These are phyloP conservation scores for Pouteria campechiana DNA, from an alignment of 179 eudicot genomes.

Conservation along the genomic window DNA sequence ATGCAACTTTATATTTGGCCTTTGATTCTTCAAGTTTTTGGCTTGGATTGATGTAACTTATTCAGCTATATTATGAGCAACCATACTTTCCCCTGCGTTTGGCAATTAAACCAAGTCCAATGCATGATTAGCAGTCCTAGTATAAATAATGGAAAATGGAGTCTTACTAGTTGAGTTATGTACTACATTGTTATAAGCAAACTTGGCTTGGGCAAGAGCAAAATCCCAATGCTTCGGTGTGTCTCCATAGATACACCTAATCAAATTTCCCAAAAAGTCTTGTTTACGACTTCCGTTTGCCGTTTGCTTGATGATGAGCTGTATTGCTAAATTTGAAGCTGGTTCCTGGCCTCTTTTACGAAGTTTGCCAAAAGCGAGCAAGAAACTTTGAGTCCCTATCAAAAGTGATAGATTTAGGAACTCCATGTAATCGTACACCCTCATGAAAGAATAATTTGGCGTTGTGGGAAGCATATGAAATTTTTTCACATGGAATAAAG, in stretches of 20 bases:
- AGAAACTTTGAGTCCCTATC: conserved; percentile 3
- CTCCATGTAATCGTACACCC: conserved; percentile 1
- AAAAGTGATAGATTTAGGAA: conserved; percentile 1
- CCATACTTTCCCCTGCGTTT: not conserved
- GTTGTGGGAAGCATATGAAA: not conserved
- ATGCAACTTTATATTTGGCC: not conserved
- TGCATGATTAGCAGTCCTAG: not conserved
- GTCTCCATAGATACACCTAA: conserved; percentile 6
- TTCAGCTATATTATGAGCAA: not conserved
- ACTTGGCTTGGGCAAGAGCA: conserved; percentile 1
- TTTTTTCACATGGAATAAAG: conserved; percentile 5
- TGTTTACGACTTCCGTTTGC: not conserved
- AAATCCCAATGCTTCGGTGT: conserved; percentile 1
- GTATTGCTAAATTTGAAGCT: not conserved
- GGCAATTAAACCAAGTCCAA: not conserved
- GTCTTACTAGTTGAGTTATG: not conserved
- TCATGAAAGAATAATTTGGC: conserved; percentile 3
- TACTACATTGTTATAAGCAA: conserved; percentile 1
- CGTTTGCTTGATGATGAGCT: conserved; percentile 1
- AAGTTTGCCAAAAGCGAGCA: conserved; percentile 3
- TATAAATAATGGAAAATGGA: conserved; percentile 2
- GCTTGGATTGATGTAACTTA: not conserved
- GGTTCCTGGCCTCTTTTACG: not conserved
- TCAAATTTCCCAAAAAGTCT: conserved; percentile 1
- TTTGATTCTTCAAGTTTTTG: not conserved